Percentiles rank a stretch among this genome's conserved stretches.
Conservation (phyloP, 495 filamentous ascomycete species). For the Platismatia glauca region DNA sequence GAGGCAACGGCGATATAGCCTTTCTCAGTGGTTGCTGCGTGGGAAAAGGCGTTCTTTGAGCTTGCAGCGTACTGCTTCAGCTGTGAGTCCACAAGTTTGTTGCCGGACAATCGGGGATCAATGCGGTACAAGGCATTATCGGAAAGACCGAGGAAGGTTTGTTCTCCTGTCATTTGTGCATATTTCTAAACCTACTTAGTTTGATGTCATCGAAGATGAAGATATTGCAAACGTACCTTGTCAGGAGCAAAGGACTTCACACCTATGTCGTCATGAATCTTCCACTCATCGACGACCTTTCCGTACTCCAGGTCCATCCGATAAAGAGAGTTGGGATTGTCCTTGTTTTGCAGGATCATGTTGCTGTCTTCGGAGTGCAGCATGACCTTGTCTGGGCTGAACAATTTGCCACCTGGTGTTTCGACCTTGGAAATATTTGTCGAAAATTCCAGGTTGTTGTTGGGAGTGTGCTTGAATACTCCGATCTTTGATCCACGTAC, state of each 20-base stretch:
- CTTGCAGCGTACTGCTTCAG: constrained; percentile 78
- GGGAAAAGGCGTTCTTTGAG: constrained; percentile 90
- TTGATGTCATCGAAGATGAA: neutral
- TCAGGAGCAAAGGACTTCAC: constrained; percentile 87
- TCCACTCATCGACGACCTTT: constrained; percentile 99
- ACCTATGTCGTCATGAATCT: constrained; percentile 93
- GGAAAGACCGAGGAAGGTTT: constrained; percentile 88
- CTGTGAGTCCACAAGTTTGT: constrained; percentile 85
- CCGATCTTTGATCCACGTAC: constrained; percentile 96
- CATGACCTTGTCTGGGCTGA: constrained; percentile 97
- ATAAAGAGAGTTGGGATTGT: constrained; percentile 85
- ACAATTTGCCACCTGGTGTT: constrained; percentile 76
- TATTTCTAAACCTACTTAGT: constrained; percentile 58
- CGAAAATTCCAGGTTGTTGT: constrained; percentile 92
- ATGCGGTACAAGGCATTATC: constrained; percentile 88
- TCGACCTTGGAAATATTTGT: constrained; percentile 95
- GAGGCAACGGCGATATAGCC: constrained; percentile 94
- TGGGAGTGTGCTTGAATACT: constrained; percentile 91
- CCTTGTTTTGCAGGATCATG: constrained; percentile 80
- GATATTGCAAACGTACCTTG: constrained; percentile 43
- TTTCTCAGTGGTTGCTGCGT: constrained; percentile 87
- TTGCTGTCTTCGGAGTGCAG: constrained; percentile 86
- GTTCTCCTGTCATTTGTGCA: constrained; percentile 90
- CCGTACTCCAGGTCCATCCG: constrained; percentile 97
- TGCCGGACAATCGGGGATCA: constrained; percentile 81